These are phyloP conservation scores for Neonectria punicea DNA, from an alignment of 2,329 filamentous ascomycete genomes.

Conservation along the genomic window DNA sequence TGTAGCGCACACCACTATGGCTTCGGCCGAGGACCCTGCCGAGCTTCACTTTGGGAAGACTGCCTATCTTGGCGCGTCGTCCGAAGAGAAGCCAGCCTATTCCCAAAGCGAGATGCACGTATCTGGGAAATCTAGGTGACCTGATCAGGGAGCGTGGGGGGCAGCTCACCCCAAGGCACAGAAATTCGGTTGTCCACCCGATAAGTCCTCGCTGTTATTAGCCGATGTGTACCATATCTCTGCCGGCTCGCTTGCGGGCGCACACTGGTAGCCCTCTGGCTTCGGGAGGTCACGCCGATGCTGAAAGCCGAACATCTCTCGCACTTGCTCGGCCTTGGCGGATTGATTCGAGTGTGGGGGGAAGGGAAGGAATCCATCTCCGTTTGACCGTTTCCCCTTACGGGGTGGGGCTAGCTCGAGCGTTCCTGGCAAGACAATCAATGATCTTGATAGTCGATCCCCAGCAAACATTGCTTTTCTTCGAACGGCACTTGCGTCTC, in stretches of 20 bases:
- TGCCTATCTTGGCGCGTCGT: slow-evolving; percentile 36
- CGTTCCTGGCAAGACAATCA: slow-evolving; percentile 15
- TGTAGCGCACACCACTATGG: not conserved
- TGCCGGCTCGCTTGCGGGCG: slow-evolving; percentile 37
- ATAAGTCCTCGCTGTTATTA: slow-evolving; percentile 26
- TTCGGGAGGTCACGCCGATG: slow-evolving; percentile 25
- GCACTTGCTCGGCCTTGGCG: slow-evolving; percentile 3
- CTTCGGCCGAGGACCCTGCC: slow-evolving; percentile 13
- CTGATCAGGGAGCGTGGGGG: slow-evolving; percentile 38
- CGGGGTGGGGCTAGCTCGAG: slow-evolving; percentile 4
- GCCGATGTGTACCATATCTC: slow-evolving; percentile 34
- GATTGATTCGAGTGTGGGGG: slow-evolving; percentile 23
- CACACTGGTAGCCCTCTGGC: slow-evolving; percentile 20
- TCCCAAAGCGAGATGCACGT: slow-evolving; percentile 23
- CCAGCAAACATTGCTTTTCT: slow-evolving; percentile 1
- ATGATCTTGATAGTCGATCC: slow-evolving; percentile 8
- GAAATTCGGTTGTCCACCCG: slow-evolving; percentile 35
- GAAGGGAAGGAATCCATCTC: not conserved
- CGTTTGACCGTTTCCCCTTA: not conserved
- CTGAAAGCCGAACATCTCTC: slow-evolving; percentile 1
- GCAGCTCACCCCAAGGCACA: slow-evolving; percentile 6
- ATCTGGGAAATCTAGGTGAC: slow-evolving; percentile 27
- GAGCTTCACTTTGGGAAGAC: slow-evolving; percentile 23
- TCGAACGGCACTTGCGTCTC: slow-evolving; percentile 10
- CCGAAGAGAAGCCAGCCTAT: slow-evolving; percentile 30